Conservation (phyloP, 1,284 basidiomycete genomes). For the Lentinula novae-zelandiae region DNA sequence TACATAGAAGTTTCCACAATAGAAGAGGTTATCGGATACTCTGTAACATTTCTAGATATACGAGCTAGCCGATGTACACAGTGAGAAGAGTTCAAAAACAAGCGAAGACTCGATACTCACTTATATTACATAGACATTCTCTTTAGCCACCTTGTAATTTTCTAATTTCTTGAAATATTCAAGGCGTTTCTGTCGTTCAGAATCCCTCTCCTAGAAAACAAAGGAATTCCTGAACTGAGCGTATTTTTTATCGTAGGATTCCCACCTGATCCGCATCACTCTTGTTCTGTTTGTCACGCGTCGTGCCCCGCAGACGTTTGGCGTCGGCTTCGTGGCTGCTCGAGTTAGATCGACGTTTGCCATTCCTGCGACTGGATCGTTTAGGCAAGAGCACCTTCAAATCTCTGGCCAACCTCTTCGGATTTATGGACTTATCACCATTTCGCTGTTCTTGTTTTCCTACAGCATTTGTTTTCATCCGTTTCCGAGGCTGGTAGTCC, state of each 20-base stretch:
- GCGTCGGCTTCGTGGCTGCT: background rate
- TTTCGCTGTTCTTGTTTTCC: constrained; percentile 3
- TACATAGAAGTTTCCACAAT: background rate
- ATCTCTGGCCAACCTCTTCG: constrained; percentile 6
- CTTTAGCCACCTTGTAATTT: constrained; percentile 49
- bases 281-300: constrained; percentile 17
- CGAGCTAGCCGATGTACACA: background rate
- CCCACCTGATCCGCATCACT: constrained; percentile 9
- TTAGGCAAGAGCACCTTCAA: constrained; percentile 13
- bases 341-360: background rate
- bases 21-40: background rate
- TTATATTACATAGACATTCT: constrained; percentile 60
- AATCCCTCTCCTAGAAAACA: constrained; percentile 32
- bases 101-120: constrained; percentile 17
- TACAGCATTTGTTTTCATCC: background rate
- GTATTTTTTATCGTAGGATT: background rate
- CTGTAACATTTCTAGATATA: background rate
- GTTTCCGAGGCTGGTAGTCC: background rate
- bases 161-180: constrained; percentile 56
- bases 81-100: background rate
- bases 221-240: background rate
- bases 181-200: constrained; percentile 46
- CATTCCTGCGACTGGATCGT: background rate
- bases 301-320: background rate
- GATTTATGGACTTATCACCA: background rate